Conservation (phyloP, 148 eudicot species). For the Suaeda aralocaspica region DNA sequence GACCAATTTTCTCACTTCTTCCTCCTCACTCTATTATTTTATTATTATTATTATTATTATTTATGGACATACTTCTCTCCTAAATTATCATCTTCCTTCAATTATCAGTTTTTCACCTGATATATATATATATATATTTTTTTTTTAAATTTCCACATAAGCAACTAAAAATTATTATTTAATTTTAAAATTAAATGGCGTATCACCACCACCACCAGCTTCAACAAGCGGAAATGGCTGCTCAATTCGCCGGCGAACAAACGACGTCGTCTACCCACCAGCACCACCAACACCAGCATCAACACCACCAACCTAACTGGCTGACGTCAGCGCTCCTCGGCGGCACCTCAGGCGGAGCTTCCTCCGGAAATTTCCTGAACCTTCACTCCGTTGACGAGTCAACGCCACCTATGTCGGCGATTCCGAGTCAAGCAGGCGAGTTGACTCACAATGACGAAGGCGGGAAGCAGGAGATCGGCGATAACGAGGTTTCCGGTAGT, state of each 20-base stretch:
- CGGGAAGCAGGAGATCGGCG: constrained; percentile 19
- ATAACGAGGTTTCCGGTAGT: constrained; percentile 5
- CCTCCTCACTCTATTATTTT: neutral
- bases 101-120: no score
- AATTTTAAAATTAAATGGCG: constrained; percentile 12
- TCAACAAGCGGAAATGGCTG: constrained; percentile 18
- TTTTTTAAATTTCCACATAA: neutral
- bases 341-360: constrained; percentile 1
- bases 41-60: neutral
- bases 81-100: no score
- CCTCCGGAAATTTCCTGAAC: constrained; percentile 20
- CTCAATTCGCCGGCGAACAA: constrained; percentile 20
- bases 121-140: no score
- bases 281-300: neutral
- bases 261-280: constrained; percentile 10
- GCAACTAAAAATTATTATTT: neutral
- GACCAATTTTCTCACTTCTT: constrained; percentile 12
- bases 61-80: constrained; percentile 10
- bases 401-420: constrained; percentile 15
- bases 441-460: constrained; percentile 17
- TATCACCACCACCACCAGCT: constrained; percentile 26
- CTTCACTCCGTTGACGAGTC: constrained; percentile 33
- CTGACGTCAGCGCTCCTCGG: constrained; percentile 23
- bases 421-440: constrained; percentile 9
- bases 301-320: constrained; percentile 25